phyloP scores from a whole-genome alignment of 805 yeast species.

The Brettanomyces nanus region DNA sequence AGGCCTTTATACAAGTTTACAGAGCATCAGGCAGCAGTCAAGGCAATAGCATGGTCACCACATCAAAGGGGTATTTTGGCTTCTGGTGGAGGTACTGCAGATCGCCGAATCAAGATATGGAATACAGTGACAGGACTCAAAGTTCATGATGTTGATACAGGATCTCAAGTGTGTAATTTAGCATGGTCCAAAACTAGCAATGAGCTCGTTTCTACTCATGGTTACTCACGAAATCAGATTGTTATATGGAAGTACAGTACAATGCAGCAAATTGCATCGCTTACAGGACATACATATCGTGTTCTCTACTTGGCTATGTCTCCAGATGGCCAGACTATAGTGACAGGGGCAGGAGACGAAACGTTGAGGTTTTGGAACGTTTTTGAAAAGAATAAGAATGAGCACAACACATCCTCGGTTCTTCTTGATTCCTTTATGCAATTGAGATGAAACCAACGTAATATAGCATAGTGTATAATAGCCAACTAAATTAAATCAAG shows the following conservation, averaged over 20 bases:
- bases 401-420: constrained; percentile 52
- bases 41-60: constrained; percentile 96
- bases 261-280: constrained; percentile 86
- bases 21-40: constrained; percentile 92
- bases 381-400: constrained; percentile 66
- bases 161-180: constrained; percentile 92
- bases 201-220: constrained; percentile 92
- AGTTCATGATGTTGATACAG: constrained; percentile 80
- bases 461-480: too few species aligned
- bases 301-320: constrained; percentile 84
- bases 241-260: constrained; percentile 91
- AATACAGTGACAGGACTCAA: constrained; percentile 73
- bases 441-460: constrained; percentile 36
- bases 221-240: constrained; percentile 83
- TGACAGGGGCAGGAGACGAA: constrained; percentile 98
- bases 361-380: constrained; percentile 94
- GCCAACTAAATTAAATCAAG: too few species aligned
- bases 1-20: constrained; percentile 65
- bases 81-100: constrained; percentile 96
- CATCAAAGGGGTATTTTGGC: constrained; percentile 92
- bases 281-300: constrained; percentile 90
- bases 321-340: constrained; percentile 94
- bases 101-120: constrained; percentile 85
- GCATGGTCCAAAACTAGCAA: constrained; percentile 89
- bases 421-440: constrained; percentile 70